These are phyloP conservation scores for Vitis vinifera DNA, from an alignment of 164 flowering plant species.

Conservation along the genomic window ASM3070453v1 NC_081810.1:6334501-6335000, in stretches of 20 bases:
- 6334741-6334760: too few relatives aligned
- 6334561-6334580: too few relatives aligned
- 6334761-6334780: neutral
- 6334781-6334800: neutral
- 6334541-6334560: too few relatives aligned
- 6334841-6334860: neutral
- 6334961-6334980: neutral
- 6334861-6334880: neutral
- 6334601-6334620: too few relatives aligned
- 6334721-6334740: accelerated
- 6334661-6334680: too few relatives aligned
- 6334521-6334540: too few relatives aligned
- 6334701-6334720: too few relatives aligned
- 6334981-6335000: neutral
- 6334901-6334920: neutral
- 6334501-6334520: too few relatives aligned
- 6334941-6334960: neutral
- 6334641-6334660: too few relatives aligned
- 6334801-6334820: neutral
- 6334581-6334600: too few relatives aligned
- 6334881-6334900: neutral
- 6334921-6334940: neutral
- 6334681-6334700: too few relatives aligned
- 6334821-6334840: neutral
- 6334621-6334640: too few relatives aligned